Evolutionary conservation across 169 alveolate species (phyloP), one percentile per base, ranked within the genome.

Genomic region (Cryptosporidium bovis): DNA sequence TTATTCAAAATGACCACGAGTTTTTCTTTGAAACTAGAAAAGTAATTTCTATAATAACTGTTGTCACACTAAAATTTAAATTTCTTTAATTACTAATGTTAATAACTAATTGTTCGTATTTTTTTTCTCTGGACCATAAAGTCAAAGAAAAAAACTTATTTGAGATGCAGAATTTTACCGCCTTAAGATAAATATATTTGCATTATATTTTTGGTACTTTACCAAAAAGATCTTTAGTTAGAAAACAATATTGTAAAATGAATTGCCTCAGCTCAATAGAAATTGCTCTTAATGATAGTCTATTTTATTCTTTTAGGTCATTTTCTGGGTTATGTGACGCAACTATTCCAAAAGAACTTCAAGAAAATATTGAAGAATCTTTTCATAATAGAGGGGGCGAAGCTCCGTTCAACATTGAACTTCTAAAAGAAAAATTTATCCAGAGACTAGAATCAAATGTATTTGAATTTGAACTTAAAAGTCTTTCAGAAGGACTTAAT

Each of bases 241-340:
- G 10, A 40, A 40, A 40, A 6, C 10, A 40, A 40, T 40, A 40
- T 8, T 20, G 16, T 53, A 77, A 15, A 40, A 77, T 77, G 87
- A 77, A 13, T 48, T 48, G 46, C 24, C 34, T 46, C 56, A 55
- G 34, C 40, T 31, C 65, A 16, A 6, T n/a, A 20, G 87, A 77
- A n/a, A 29, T 77, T 77, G 69, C 87, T 18, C 64, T 77, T 12
- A 44, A 77, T 44, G 87, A 77, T 58, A 46, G 48, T 24, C n/a
- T 77, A 40, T 77, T 77, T 60, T 60, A 60, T 53, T 40, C 40
- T 12, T 77, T 24, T 46, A 77, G 87, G 33, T 58, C 64, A 34
- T 77, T 71, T 48, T 40, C 33, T 33, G 60, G 51, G 24, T 34
- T 77, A 44, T 44, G 27, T 62, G 87, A 77, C 50, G 36, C 77